A percentile compares a stretch with the other conserved stretches of the same genome.
phyloP scores from a whole-genome alignment of 345 rosid species.

The Acer negundo region DNA sequence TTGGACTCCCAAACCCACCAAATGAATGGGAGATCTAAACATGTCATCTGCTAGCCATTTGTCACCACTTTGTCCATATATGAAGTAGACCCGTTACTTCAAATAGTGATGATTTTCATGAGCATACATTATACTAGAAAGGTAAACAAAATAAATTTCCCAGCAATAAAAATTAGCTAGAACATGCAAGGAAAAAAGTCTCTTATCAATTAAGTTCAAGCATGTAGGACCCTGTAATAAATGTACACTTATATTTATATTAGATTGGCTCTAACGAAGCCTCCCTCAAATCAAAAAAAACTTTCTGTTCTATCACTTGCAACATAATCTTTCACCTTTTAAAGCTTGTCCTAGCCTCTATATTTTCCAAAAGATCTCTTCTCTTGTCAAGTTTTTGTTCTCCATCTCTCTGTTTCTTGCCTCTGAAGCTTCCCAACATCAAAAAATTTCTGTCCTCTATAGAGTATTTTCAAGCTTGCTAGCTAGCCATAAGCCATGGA shows the following conservation, averaged over 20 bases:
- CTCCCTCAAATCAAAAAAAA: conserved; percentile 6
- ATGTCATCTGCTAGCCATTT: neutral
- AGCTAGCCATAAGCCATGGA: conserved; percentile 26
- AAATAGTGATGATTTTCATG: neutral
- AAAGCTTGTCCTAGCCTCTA: conserved; percentile 15
- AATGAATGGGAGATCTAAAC: conserved; percentile 12
- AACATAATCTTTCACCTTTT: conserved; percentile 3
- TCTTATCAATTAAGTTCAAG: neutral
- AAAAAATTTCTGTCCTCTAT: neutral
- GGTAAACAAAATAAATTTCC: neutral
- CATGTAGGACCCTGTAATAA: conserved; percentile 5
- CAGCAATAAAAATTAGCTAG: neutral
- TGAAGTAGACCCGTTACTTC: neutral
- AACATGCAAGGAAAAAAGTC: neutral
- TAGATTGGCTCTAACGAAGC: conserved; percentile 4
- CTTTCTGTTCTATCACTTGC: conserved; percentile 7
- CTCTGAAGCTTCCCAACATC: neutral
- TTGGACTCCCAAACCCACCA: neutral
- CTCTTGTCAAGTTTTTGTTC: conserved; percentile 6
- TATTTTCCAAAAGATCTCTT: neutral
- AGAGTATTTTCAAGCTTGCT: neutral
- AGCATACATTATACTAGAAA: neutral
- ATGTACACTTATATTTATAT: neutral
- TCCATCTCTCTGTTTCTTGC: neutral
- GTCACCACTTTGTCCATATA: conserved; percentile 2